Conservation (phyloP, 1,284 basidiomycete genomes). For the Ganoderma lingzhi region DNA sequence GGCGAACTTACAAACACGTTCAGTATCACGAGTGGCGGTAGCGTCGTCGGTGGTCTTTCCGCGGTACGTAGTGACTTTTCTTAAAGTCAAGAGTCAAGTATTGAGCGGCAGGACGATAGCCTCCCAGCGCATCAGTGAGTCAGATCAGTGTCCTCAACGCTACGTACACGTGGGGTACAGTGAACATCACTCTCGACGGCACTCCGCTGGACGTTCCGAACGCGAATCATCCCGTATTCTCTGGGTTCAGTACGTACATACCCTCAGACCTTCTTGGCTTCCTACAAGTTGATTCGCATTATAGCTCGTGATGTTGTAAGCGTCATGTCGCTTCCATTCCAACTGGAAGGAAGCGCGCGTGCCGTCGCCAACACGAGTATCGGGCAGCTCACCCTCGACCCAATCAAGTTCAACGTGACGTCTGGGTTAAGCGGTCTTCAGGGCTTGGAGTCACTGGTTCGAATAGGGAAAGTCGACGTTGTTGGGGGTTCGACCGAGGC, state of each 20-base stretch:
- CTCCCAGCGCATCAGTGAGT: slow-evolving; percentile 66
- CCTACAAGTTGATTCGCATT: neutral
- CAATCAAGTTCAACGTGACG: slow-evolving; percentile 81
- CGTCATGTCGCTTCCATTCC: slow-evolving; percentile 57
- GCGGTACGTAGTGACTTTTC: slow-evolving; percentile 44
- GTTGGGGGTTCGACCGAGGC: slow-evolving; percentile 69
- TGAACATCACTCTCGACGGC: slow-evolving; percentile 70
- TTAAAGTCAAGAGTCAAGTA: neutral
- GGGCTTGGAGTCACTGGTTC: slow-evolving; percentile 66
- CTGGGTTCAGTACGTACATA: slow-evolving; percentile 60
- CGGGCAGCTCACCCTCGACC: slow-evolving; percentile 74
- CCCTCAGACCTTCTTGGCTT: slow-evolving; percentile 4
- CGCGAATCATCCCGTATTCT: slow-evolving; percentile 59
- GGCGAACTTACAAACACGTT: slow-evolving; percentile 73
- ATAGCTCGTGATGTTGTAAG: slow-evolving; percentile 62
- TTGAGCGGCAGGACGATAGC: slow-evolving; percentile 34
- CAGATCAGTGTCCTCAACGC: slow-evolving; percentile 57
- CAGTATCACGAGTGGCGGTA: slow-evolving; percentile 62
- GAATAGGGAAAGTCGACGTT: slow-evolving; percentile 74
- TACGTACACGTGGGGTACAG: slow-evolving; percentile 69
- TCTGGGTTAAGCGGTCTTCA: slow-evolving; percentile 69
- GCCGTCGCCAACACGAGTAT: slow-evolving; percentile 75
- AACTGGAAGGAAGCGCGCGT: slow-evolving; percentile 68
- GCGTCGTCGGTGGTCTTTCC: slow-evolving; percentile 59
- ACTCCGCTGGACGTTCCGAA: slow-evolving; percentile 64